Evolutionary conservation across 2,329 filamentous ascomycete genomes (phyloP).

Genomic region (Thermothelomyces thermophilus): DNA sequence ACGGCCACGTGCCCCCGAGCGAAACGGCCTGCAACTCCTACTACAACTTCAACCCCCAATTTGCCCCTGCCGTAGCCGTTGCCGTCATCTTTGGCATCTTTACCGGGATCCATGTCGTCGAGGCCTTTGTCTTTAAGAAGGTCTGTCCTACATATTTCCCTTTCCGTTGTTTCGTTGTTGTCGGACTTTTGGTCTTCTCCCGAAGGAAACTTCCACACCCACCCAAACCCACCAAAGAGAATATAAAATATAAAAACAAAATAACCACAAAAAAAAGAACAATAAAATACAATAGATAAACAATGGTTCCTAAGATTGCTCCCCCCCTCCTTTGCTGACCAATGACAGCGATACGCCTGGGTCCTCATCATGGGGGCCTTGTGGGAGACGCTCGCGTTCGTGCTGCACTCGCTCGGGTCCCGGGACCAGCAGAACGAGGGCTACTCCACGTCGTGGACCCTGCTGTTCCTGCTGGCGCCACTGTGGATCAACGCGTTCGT

Average conservation of each 20-base stretch:
- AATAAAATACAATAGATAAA: no score
- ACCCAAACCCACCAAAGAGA: no score
- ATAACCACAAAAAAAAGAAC: no score
- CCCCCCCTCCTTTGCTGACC: no score
- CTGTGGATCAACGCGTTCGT: slow-evolving; percentile 41
- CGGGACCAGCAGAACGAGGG: slow-evolving; percentile 33
- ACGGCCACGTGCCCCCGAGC: slow-evolving; percentile 23
- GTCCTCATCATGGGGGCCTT: slow-evolving; percentile 35
- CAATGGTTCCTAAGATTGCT: no score
- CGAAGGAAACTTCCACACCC: no score
- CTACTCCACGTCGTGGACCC: slow-evolving; percentile 28
- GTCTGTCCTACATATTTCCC: slow-evolving; percentile 1
- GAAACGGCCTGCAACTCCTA: slow-evolving; percentile 26
- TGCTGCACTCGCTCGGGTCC: slow-evolving; percentile 32
- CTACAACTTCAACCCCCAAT: slow-evolving; percentile 27
- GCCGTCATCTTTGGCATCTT: slow-evolving; percentile 26
- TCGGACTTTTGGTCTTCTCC: no score
- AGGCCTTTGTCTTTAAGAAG: slow-evolving; percentile 23
- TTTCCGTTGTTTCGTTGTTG: no score
- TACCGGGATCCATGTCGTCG: slow-evolving; percentile 21
- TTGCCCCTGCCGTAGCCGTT: slow-evolving; percentile 25
- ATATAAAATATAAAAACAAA: no score
- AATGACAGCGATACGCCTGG: slow-evolving; percentile 27
- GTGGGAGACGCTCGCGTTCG: slow-evolving; percentile 37
- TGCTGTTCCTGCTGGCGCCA: slow-evolving; percentile 38